Base-by-base conservation (phyloP, 2,329 filamentous ascomycete species). In the Myriosclerotinia curreyana region DNA sequence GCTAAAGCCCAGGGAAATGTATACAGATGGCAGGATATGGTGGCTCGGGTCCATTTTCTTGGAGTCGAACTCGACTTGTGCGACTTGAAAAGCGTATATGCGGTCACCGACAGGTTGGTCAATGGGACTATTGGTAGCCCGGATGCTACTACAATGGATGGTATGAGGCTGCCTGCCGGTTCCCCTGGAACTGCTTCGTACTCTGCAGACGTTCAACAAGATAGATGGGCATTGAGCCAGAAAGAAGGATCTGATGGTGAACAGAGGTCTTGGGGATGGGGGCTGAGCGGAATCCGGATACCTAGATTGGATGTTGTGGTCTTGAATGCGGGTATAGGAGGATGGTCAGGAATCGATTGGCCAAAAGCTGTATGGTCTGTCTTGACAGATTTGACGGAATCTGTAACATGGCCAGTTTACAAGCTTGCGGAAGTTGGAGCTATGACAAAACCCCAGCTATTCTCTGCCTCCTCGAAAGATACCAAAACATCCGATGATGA, bases 291-390 rank as follows among this genome's bases (percentile, higher is more conserved):
- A 48, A 78, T 85, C 25, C 77, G 77, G 25, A 79, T 92, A 49
- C 87, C 90, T 1, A 86, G 88, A 68, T 80, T 99, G 38, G 92
- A 98, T 76, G 83, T 83, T 2, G 81, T 95, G 28, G 81, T 98
- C 46, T 88, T 91, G 74, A 97, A 97, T 76, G 94, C 94, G 20
- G 95, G 93, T 0, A 88, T 94, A 48, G 92, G 92, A 28, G 92
- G 91, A 2, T 96, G 92, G 90, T 84, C 81, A 0, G 91, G 90
- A n/a, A 75, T 96, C 65, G 79, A 91, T 75, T 97, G 87, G 85
- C 76, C 79, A 1, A 71, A 72, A 62, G 85, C 90, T 1, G 75
- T 86, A 38, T 78, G 75, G 70, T 76, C 78, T 64, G 72, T 74
- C 0, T 40, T 90, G 53, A 86, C 82, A 14, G 86, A 92, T 64